Evolutionary conservation across 202 grass and related monocot genomes (phyloP).

Genomic region (Setaria italica): DNA sequence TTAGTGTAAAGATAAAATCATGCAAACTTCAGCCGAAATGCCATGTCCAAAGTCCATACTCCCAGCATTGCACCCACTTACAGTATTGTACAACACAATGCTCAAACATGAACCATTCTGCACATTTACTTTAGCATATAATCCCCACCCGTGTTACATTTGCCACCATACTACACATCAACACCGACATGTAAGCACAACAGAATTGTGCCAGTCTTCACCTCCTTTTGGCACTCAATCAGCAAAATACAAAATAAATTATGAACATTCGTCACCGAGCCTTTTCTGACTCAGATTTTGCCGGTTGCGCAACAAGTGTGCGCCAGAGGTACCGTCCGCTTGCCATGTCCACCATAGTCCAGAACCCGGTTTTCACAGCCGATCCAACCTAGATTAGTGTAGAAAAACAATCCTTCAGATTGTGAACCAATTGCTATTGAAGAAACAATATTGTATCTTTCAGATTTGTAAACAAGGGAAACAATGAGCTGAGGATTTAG

Average conservation of each 20-base stretch:
- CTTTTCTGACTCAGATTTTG: constrained; percentile 44
- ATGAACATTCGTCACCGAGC: constrained; percentile 39
- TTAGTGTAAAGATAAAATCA: background rate
- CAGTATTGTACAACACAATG: constrained; percentile 16
- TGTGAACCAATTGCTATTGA: background rate
- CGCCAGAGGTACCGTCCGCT: constrained; percentile 90
- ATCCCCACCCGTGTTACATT: constrained; percentile 32
- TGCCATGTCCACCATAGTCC: constrained; percentile 92
- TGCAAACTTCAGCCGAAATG: background rate
- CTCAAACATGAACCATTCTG: constrained; percentile 37
- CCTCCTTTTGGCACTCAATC: background rate
- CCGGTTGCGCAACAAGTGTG: constrained; percentile 57
- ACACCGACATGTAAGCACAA: background rate
- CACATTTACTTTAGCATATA: constrained; percentile 19
- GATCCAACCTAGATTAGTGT: constrained; percentile 63
- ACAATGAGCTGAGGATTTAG: background rate
- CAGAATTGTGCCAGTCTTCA: background rate
- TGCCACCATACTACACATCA: constrained; percentile 29
- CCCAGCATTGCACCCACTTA: background rate
- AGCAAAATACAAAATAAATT: constrained; percentile 21
- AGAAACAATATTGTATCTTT: constrained; percentile 5
- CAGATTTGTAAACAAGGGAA: background rate
- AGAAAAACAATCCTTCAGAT: constrained; percentile 27
- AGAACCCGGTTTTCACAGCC: constrained; percentile 69
- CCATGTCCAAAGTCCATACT: background rate